Percentiles rank a stretch among this genome's conserved stretches.
phyloP scores from a whole-genome alignment of 2,329 filamentous ascomycete genomes.

The Rhytidhysteron rufulum region DNA sequence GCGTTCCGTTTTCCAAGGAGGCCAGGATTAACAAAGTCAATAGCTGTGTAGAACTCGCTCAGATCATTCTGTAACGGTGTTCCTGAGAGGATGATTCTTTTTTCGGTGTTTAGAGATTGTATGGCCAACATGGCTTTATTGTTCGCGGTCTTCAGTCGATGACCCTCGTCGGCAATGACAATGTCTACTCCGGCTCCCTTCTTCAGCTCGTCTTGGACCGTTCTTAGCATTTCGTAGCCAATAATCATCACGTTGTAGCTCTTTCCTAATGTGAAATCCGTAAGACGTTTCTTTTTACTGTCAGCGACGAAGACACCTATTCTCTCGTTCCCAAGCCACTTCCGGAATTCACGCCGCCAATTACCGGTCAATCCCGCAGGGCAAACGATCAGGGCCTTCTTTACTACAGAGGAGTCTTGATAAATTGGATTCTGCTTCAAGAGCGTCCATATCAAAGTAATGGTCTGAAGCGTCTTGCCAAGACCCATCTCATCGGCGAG shows the following conservation, averaged over 20 bases:
- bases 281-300: conserved; percentile 55
- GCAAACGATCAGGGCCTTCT: conserved; percentile 69
- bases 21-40: conserved; percentile 66
- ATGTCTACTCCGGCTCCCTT: conserved; percentile 64
- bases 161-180: conserved; percentile 66
- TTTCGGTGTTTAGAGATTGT: conserved; percentile 58
- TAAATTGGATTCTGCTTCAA: conserved; percentile 68
- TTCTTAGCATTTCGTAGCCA: conserved; percentile 66
- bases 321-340: conserved; percentile 69
- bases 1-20: conserved; percentile 58
- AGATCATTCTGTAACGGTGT: conserved; percentile 68
- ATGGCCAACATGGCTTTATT: conserved; percentile 67
- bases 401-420: conserved; percentile 57
- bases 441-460: conserved; percentile 67
- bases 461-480: conserved; percentile 71
- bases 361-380: conserved; percentile 70
- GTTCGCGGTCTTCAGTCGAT: conserved; percentile 64
- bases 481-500: conserved; percentile 74
- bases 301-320: conserved; percentile 65
- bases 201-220: conserved; percentile 62
- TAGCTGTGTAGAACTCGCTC: conserved; percentile 63
- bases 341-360: conserved; percentile 69
- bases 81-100: conserved; percentile 61
- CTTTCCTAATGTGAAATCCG: conserved; percentile 66
- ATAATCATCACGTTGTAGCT: conserved; percentile 70